Evolutionary conservation across 768 basidiomycete species (phyloP).

Genomic region (Mycena polygramma): DNA sequence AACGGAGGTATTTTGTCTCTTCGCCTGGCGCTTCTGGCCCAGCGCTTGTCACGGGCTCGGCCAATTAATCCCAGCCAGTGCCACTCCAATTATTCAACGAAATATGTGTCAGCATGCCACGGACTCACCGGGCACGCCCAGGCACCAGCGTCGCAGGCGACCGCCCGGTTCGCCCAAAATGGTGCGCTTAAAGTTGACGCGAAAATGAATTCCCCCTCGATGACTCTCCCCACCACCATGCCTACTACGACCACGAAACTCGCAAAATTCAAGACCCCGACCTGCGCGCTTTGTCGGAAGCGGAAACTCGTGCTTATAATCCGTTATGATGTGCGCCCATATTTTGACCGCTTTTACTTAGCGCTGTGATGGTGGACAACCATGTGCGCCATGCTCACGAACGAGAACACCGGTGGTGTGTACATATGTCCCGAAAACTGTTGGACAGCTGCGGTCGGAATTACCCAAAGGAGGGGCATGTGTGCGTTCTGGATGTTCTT

Average conservation of each 20-base stretch:
- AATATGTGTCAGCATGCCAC: neutral
- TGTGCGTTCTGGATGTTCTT: constrained; percentile 11
- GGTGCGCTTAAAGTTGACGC: neutral
- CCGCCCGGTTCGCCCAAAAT: constrained; percentile 18
- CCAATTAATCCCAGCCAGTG: too few relatives aligned
- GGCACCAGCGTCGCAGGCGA: constrained; percentile 26
- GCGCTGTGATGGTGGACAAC: constrained; percentile 37
- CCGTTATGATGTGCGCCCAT: neutral
- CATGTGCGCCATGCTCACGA: constrained; percentile 35
- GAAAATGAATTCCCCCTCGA: neutral
- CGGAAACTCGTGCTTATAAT: constrained; percentile 31
- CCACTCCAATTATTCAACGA: too few relatives aligned
- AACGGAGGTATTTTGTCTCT: too few relatives aligned
- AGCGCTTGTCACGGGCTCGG: too few relatives aligned
- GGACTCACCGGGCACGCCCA: constrained; percentile 28
- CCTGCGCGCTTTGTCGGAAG: constrained; percentile 33
- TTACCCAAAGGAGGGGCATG: constrained; percentile 37
- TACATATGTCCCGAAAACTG: constrained; percentile 34
- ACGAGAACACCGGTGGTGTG: constrained; percentile 35
- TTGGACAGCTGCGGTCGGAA: constrained; percentile 35
- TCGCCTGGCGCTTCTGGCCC: too few relatives aligned
- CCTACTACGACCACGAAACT: constrained; percentile 21
- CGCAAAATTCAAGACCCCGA: constrained; percentile 37
- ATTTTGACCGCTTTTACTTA: neutral
- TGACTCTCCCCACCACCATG: neutral